phyloP scores from a whole-genome alignment of 2,329 filamentous ascomycete species.

The Monilinia fructigena region DNA sequence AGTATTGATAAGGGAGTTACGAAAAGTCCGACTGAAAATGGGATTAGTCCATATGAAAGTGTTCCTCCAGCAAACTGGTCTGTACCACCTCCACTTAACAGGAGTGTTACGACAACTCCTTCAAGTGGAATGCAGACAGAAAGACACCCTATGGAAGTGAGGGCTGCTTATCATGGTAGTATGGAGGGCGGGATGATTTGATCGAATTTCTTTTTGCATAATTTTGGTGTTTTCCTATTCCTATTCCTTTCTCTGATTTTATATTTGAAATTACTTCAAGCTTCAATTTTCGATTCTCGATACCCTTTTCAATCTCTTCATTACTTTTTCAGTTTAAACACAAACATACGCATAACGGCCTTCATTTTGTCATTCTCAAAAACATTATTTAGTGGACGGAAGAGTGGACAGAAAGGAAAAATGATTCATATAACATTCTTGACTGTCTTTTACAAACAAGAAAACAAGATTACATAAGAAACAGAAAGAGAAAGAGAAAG shows the following conservation, averaged over 20 bases:
- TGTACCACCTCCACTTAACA: slow-evolving; percentile 20
- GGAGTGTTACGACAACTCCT: slow-evolving; percentile 25
- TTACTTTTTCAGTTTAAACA: slow-evolving; percentile 21
- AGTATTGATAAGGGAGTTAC: slow-evolving; percentile 28
- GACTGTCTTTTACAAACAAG: slow-evolving; percentile 17
- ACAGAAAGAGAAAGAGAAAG: slow-evolving; percentile 7
- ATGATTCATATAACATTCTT: slow-evolving; percentile 10
- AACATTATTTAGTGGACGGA: slow-evolving; percentile 15
- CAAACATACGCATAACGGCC: slow-evolving; percentile 20
- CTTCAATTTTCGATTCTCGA: slow-evolving; percentile 22
- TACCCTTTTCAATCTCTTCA: slow-evolving; percentile 29
- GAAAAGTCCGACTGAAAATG: slow-evolving; percentile 34
- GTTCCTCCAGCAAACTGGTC: slow-evolving; percentile 31
- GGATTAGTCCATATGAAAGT: slow-evolving; percentile 39
- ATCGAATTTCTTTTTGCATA: slow-evolving; percentile 27
- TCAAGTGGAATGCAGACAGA: slow-evolving; percentile 27
- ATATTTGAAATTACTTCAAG: slow-evolving; percentile 9
- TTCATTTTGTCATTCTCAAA: slow-evolving; percentile 10
- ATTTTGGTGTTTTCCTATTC: slow-evolving; percentile 4
- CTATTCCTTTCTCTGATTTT: neutral
- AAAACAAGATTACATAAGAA: slow-evolving; percentile 7
- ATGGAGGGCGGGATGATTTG: slow-evolving; percentile 42
- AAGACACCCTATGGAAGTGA: slow-evolving; percentile 39
- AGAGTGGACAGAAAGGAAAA: slow-evolving; percentile 7
- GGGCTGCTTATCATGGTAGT: slow-evolving; percentile 33